Conservation (phyloP, 345 rosid species). For the Lepidium sativum region DNA sequence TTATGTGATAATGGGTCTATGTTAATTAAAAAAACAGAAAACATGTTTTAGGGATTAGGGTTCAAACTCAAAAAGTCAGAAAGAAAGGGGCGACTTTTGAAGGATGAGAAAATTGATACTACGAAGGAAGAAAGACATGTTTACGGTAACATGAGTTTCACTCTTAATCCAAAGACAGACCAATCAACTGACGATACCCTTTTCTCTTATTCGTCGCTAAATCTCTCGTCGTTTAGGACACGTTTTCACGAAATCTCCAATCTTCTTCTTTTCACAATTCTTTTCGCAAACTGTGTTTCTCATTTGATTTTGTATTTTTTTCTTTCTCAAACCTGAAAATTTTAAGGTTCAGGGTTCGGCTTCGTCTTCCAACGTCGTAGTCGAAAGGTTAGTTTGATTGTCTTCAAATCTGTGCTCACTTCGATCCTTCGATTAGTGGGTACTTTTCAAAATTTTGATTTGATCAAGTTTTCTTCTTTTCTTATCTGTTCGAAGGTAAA, state of each 20-base stretch:
- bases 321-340: not conserved
- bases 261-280: not conserved
- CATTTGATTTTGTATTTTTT: not conserved
- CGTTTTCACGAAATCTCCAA: conserved; percentile 10
- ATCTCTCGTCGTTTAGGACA: not conserved
- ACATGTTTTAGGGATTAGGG: no score
- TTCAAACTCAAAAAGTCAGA: no score
- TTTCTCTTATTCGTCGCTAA: not conserved
- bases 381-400: not conserved
- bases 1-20: no score
- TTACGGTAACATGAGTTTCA: not conserved
- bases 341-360: not conserved
- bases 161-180: not conserved
- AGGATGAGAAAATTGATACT: no score
- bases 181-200: not conserved
- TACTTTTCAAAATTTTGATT: not conserved
- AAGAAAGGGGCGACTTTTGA: no score
- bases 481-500: not conserved
- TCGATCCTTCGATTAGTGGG: not conserved
- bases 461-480: not conserved
- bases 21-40: no score
- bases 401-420: not conserved
- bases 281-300: not conserved
- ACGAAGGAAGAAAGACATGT: not conserved
- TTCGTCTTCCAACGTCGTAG: not conserved